These are phyloP conservation scores for Fusarium begoniae DNA, from an alignment of 2,329 filamentous ascomycete genomes.

Conservation along the genomic window DNA sequence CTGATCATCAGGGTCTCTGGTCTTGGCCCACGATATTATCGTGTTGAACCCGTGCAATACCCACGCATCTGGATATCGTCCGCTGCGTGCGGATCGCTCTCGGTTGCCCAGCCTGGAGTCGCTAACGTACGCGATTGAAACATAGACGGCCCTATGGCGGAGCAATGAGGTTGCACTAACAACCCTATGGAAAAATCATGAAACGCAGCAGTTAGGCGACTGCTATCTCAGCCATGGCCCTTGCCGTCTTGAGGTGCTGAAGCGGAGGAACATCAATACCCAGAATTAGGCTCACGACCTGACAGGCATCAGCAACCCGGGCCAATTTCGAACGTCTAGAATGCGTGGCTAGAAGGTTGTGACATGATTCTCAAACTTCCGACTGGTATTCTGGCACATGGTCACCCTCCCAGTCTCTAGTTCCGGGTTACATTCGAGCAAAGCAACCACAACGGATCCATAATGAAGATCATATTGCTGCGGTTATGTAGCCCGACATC, in stretches of 20 bases:
- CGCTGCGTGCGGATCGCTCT: slow-evolving; percentile 11
- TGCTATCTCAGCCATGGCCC: not conserved
- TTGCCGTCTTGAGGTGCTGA: not conserved
- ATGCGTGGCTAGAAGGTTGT: not conserved
- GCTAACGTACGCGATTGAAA: slow-evolving; percentile 7
- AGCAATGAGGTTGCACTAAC: not conserved
- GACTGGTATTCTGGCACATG: not conserved
- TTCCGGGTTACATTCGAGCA: not conserved
- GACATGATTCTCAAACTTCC: not conserved
- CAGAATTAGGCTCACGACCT: not conserved
- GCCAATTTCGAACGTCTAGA: not conserved
- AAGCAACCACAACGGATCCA: slow-evolving; percentile 19
- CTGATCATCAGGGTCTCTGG: slow-evolving; percentile 6
- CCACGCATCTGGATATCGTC: not conserved
- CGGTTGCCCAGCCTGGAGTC: slow-evolving; percentile 2
- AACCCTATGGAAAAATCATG: slow-evolving; percentile 3
- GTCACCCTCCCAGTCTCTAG: not conserved
- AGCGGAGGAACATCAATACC: not conserved
- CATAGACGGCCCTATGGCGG: slow-evolving; percentile 1
- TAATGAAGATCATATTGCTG: slow-evolving; percentile 17
- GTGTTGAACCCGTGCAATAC: not conserved
- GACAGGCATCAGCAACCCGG: not conserved
- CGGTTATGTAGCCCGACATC: not conserved
- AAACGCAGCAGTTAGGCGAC: slow-evolving; percentile 19
- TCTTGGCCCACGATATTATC: not conserved